Evolutionary conservation across 179 eudicot species (phyloP).

Genomic region (Gypsophila paniculata): DNA sequence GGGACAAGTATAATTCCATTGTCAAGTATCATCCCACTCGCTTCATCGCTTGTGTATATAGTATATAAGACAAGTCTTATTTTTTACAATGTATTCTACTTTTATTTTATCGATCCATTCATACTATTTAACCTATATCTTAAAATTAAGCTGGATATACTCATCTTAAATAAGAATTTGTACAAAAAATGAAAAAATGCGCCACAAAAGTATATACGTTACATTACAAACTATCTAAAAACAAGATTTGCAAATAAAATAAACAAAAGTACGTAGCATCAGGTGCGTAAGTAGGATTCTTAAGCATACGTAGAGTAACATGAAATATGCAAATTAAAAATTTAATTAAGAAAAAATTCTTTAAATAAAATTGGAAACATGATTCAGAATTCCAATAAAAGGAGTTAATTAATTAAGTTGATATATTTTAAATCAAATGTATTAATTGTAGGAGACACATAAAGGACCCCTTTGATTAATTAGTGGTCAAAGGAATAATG

Average conservation of each 20-base stretch:
- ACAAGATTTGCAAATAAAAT: slow-evolving; percentile 4
- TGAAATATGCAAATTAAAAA: too few species aligned
- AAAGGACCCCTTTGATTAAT: slow-evolving; percentile 13
- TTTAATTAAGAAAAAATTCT: background rate
- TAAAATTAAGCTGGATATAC: too few species aligned
- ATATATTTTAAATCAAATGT: slow-evolving; percentile 9
- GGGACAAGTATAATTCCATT: too few species aligned
- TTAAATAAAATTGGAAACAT: slow-evolving; percentile 8
- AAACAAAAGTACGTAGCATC: slow-evolving; percentile 2
- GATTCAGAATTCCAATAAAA: slow-evolving; percentile 17
- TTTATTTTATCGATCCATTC: too few species aligned
- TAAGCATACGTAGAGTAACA: slow-evolving; percentile 8
- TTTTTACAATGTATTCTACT: too few species aligned
- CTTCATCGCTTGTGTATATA: too few species aligned
- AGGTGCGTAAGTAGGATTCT: slow-evolving; percentile 17
- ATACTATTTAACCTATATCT: too few species aligned
- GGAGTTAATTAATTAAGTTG: background rate
- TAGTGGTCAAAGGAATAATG: slow-evolving; percentile 35
- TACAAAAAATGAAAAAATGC: too few species aligned
- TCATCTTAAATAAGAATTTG: too few species aligned
- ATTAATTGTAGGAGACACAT: slow-evolving; percentile 25
- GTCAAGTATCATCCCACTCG: too few species aligned
- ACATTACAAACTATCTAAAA: background rate
- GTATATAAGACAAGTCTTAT: too few species aligned
- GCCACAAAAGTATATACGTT: background rate